phyloP scores from a whole-genome alignment of 1,284 basidiomycete species.

The Leccinum brunneo-olivaceum region DNA sequence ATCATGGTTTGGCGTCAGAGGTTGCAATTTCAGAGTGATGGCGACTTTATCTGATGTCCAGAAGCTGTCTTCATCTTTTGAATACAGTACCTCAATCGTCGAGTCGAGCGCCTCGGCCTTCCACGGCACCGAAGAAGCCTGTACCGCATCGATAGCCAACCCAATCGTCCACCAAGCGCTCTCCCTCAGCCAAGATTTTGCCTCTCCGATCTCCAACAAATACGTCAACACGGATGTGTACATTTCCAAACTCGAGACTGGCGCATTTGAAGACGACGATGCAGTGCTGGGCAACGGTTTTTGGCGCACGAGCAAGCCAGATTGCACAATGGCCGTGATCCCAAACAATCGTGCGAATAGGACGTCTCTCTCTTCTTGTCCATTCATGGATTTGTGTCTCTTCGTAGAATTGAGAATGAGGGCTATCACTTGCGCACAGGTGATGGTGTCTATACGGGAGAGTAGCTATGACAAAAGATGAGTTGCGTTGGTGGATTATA shows the following conservation, averaged over 20 bases:
- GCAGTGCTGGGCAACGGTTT: slow-evolving; percentile 47
- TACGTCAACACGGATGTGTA: slow-evolving; percentile 62
- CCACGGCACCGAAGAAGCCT: slow-evolving; percentile 60
- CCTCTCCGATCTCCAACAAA: slow-evolving; percentile 67
- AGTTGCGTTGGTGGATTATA: background rate
- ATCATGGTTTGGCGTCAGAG: slow-evolving; percentile 49
- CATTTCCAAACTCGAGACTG: slow-evolving; percentile 51
- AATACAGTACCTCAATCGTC: slow-evolving; percentile 49
- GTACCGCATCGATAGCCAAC: slow-evolving; percentile 57
- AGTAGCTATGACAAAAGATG: slow-evolving; percentile 53
- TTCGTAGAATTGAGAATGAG: slow-evolving; percentile 69
- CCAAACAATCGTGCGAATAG: slow-evolving; percentile 93
- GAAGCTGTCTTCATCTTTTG: slow-evolving; percentile 14
- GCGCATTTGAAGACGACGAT: slow-evolving; percentile 44
- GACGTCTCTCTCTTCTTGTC: slow-evolving; percentile 88
- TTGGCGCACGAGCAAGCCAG: slow-evolving; percentile 66
- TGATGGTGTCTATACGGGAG: slow-evolving; percentile 72
- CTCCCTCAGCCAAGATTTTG: slow-evolving; percentile 90
- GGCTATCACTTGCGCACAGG: slow-evolving; percentile 68
- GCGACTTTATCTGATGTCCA: slow-evolving; percentile 92
- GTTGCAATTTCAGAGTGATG: slow-evolving; percentile 67
- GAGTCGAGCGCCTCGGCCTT: slow-evolving; percentile 57
- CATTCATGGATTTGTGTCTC: slow-evolving; percentile 67
- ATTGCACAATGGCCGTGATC: slow-evolving; percentile 75
- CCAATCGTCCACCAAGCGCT: slow-evolving; percentile 84